Evolutionary conservation across 805 yeast species (phyloP).

Genomic region (Vanderwaltozyma verrucispora): DNA sequence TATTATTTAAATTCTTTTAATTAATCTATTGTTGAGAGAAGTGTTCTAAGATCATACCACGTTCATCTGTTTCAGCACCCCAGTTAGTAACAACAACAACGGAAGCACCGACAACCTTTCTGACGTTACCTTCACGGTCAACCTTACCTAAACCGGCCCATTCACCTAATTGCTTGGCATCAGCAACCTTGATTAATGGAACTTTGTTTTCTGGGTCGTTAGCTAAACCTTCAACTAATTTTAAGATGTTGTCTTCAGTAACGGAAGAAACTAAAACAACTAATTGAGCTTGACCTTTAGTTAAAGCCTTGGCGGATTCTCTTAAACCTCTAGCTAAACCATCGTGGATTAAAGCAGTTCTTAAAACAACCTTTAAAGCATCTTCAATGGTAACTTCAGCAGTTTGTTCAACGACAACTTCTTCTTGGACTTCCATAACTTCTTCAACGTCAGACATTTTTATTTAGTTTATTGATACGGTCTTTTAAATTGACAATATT

Average conservation of each 20-base stretch:
- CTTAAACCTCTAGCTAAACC: conserved; percentile 99
- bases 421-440: conserved; percentile 77
- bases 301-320: conserved; percentile 98
- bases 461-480: neutral
- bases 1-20: conserved; percentile 1
- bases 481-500: neutral
- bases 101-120: conserved; percentile 99
- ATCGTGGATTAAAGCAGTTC: conserved; percentile 95
- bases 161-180: conserved; percentile 99
- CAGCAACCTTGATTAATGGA: conserved; percentile 98
- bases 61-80: conserved; percentile 99
- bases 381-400: conserved; percentile 94
- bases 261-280: conserved; percentile 96
- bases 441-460: conserved; percentile 91
- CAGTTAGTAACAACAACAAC: conserved; percentile 99
- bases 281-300: conserved; percentile 95
- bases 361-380: conserved; percentile 93
- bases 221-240: conserved; percentile 98
- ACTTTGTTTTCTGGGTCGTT: conserved; percentile 93
- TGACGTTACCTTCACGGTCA: conserved; percentile 99
- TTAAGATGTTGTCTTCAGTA: conserved; percentile 92
- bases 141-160: conserved; percentile 99
- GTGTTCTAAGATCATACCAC: conserved; percentile 90
- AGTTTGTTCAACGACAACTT: conserved; percentile 69
- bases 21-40: conserved; percentile 70